Percentiles rank a stretch among this genome's conserved stretches.
These are phyloP conservation scores for Tolypocladium guangdongense DNA, from an alignment of 2,329 filamentous ascomycete genomes.

Conservation along the genomic window DNA sequence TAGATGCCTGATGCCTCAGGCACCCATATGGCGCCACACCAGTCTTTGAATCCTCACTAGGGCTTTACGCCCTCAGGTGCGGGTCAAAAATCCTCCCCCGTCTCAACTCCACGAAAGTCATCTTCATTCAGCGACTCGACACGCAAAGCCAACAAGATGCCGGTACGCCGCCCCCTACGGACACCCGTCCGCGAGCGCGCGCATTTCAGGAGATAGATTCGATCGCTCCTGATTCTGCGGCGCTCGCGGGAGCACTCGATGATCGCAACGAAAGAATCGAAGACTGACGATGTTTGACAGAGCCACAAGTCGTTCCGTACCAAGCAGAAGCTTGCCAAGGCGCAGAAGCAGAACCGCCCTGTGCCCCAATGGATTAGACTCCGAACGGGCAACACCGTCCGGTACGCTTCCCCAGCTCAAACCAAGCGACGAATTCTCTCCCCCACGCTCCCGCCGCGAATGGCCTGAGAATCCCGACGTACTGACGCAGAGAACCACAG, in stretches of 20 bases:
- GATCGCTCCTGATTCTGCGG: background rate
- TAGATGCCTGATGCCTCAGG: slow-evolving; percentile 7
- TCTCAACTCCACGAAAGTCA: slow-evolving; percentile 18
- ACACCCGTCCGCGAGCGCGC: slow-evolving; percentile 3
- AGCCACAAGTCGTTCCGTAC: slow-evolving; percentile 99
- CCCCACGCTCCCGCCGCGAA: background rate
- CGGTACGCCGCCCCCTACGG: slow-evolving; percentile 21
- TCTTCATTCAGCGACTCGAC: slow-evolving; percentile 26
- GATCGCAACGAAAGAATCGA: background rate
- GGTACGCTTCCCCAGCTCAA: slow-evolving; percentile 53
- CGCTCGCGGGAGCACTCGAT: background rate
- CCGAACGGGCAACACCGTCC: slow-evolving; percentile 97
- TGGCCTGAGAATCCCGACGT: background rate
- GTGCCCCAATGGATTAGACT: slow-evolving; percentile 99
- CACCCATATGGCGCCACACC: background rate
- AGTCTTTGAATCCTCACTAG: slow-evolving; percentile 14
- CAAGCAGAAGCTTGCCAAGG: slow-evolving; percentile 99
- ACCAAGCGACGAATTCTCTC: background rate
- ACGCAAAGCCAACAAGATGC: slow-evolving; percentile 29
- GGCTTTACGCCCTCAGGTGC: slow-evolving; percentile 25
- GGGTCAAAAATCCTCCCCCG: slow-evolving; percentile 22
- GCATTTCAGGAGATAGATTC: background rate
- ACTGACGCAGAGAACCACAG: slow-evolving; percentile 36
- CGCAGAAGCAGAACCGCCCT: slow-evolving; percentile 99
- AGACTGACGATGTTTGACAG: slow-evolving; percentile 32